A percentile compares a stretch with the other conserved stretches of the same genome.
phyloP scores from a whole-genome alignment of 441 rosid genomes.

The Breynia disticha region DNA sequence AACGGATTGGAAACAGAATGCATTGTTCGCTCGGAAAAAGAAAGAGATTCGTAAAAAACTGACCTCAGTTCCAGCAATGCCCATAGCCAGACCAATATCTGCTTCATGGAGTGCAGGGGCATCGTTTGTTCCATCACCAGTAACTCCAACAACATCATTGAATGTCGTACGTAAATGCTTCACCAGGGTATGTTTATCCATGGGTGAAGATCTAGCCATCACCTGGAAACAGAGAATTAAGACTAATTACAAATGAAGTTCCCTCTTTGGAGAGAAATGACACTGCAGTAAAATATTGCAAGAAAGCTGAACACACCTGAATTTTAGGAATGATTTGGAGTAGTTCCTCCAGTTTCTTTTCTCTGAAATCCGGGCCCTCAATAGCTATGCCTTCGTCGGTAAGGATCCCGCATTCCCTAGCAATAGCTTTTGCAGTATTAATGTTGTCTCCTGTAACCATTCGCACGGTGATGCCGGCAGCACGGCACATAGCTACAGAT shows the following conservation, averaged over 20 bases:
- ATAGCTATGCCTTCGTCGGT: constrained; percentile 20
- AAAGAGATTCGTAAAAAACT: too few relatives aligned
- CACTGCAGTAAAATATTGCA: neutral
- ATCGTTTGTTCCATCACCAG: constrained; percentile 56
- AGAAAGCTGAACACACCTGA: constrained; percentile 53
- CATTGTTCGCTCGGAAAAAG: too few relatives aligned
- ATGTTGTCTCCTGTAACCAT: constrained; percentile 54
- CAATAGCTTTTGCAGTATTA: constrained; percentile 44
- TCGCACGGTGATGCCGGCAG: constrained; percentile 36
- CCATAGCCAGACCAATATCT: constrained; percentile 57
- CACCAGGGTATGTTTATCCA: constrained; percentile 48
- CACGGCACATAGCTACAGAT: constrained; percentile 33
- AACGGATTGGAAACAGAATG: too few relatives aligned
- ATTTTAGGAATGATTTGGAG: constrained; percentile 37
- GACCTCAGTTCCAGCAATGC: constrained; percentile 54
- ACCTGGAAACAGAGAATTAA: too few relatives aligned
- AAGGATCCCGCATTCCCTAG: constrained; percentile 44
- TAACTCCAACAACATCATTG: constrained; percentile 49
- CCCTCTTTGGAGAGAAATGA: neutral
- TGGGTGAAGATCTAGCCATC: constrained; percentile 48
- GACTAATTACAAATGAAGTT: too few relatives aligned
- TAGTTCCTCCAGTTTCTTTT: constrained; percentile 24
- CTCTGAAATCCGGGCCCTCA: constrained; percentile 33
- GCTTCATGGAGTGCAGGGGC: constrained; percentile 55
- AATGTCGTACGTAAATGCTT: constrained; percentile 34